Conservation (phyloP, 83 land plant species). For the Isoetes engelmannii region DNA sequence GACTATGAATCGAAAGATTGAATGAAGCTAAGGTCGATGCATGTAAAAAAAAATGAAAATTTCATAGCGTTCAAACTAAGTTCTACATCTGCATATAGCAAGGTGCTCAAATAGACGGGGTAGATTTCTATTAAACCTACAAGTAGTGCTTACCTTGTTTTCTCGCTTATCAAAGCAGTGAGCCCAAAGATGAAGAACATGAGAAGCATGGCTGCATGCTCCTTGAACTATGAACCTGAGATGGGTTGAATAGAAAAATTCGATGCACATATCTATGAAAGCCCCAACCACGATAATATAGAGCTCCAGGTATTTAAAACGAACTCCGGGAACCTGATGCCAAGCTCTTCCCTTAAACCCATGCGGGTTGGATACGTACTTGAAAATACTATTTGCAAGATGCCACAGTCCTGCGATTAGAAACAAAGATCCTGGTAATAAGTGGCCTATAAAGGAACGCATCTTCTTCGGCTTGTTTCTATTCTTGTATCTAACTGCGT, state of each 20-base stretch:
- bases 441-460: constrained; percentile 94
- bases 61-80: no score
- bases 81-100: no score
- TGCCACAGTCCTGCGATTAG: constrained; percentile 84
- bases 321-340: constrained; percentile 63
- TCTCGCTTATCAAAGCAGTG: constrained; percentile 48
- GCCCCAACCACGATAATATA: constrained; percentile 61
- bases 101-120: no score
- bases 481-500: no score
- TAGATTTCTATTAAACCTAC: no score
- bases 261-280: constrained; percentile 82
- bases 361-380: constrained; percentile 55
- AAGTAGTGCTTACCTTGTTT: constrained; percentile 72
- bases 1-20: no score
- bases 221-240: constrained; percentile 61
- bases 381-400: constrained; percentile 45
- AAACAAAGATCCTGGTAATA: constrained; percentile 77
- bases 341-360: constrained; percentile 59
- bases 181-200: constrained; percentile 89
- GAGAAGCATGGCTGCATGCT: constrained; percentile 92
- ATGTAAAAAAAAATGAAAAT: no score
- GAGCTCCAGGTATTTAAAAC: constrained; percentile 60
- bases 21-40: no score
- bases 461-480: constrained; percentile 36
- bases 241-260: constrained; percentile 86